Percentiles rank a stretch among this genome's conserved stretches.
Evolutionary conservation across 306 rosid species (phyloP).

Genomic region (Malus orientalis): DNA sequence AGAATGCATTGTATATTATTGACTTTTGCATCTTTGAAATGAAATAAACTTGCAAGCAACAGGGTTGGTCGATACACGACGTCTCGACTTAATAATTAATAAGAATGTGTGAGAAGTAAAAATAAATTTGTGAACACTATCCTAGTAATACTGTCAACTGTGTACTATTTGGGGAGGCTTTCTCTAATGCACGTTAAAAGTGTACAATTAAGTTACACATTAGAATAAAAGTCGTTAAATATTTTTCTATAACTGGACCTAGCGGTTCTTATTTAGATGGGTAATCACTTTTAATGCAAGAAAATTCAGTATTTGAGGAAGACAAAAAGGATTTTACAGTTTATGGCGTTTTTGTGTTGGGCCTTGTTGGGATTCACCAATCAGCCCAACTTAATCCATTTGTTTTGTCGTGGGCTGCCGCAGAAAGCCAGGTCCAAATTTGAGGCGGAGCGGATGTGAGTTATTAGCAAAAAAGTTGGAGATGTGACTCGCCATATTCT

Average conservation of each 20-base stretch:
- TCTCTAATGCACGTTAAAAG: too few relatives aligned
- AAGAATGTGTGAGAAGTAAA: too few relatives aligned
- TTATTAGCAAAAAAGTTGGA: not conserved
- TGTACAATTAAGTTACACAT: too few relatives aligned
- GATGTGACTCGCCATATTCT: not conserved
- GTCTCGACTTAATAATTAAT: too few relatives aligned
- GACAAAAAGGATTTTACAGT: not conserved
- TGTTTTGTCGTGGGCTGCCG: not conserved
- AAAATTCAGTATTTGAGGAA: not conserved
- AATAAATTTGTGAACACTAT: too few relatives aligned
- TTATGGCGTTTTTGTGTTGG: not conserved
- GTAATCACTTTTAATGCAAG: too few relatives aligned
- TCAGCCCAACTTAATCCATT: not conserved
- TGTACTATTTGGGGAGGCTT: not conserved
- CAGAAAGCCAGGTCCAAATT: not conserved
- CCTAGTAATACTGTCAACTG: not conserved
- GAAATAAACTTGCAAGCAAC: too few relatives aligned
- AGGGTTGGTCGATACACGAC: too few relatives aligned
- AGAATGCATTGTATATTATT: too few relatives aligned
- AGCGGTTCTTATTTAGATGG: too few relatives aligned
- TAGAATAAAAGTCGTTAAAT: too few relatives aligned
- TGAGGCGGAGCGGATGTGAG: not conserved
- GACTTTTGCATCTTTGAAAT: not conserved
- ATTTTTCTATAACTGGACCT: too few relatives aligned
- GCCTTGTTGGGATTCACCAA: not conserved